Base-by-base conservation (phyloP, 2,329 filamentous ascomycete genomes). In the Alternaria gansuensis region DNA sequence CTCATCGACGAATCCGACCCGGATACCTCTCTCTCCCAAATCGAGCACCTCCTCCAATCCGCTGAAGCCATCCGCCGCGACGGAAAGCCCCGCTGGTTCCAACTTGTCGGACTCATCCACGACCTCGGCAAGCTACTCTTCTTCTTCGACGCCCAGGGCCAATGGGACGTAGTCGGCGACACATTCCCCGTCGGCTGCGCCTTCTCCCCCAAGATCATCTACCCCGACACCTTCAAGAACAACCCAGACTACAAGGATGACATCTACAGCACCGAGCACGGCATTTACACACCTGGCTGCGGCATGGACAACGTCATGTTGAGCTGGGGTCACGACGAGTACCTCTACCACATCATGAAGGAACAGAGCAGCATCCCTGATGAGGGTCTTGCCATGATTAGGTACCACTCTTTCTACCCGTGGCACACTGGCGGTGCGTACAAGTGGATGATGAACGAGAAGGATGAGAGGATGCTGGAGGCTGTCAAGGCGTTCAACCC, bases 111-210 rank as follows among this genome's bases (percentile, higher is more conserved):
- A 6, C 83, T 93, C 24, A 89, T 93, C 75, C 90, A 93, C 78
- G 90, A 93, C 73, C 83, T 93, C 1, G 90, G 90, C 76, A 93
- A 93, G 80, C 84, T 93, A 10, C 85, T 92, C 64, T 91, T 88
- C 82, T 91, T 92, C 81, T 90, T 90, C 80, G 90, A 87, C 61
- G 91, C 90, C n/a, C 82, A 89, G 71, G 92, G 92, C 51, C 93
- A 96, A 80, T 97, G 93, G 93, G 92, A 96, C 73, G 92, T 96
- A 3, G 93, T 97, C 26, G 93, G 93, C 57, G 90, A 93, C 78
- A 93, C 90, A 0, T 93, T 93, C 79, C 89, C 90, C 44, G 89
- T 93, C 40, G 90, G 90, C 69, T 92, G 89, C 76, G 85, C 84
- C 62, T 92, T 91, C 73, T 89, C 92, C 73, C 81, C 88, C 59